A percentile compares a stretch with the other conserved stretches of the same genome.
phyloP scores from a whole-genome alignment of 2,329 filamentous ascomycete species.

The Botrytis elliptica region DNA sequence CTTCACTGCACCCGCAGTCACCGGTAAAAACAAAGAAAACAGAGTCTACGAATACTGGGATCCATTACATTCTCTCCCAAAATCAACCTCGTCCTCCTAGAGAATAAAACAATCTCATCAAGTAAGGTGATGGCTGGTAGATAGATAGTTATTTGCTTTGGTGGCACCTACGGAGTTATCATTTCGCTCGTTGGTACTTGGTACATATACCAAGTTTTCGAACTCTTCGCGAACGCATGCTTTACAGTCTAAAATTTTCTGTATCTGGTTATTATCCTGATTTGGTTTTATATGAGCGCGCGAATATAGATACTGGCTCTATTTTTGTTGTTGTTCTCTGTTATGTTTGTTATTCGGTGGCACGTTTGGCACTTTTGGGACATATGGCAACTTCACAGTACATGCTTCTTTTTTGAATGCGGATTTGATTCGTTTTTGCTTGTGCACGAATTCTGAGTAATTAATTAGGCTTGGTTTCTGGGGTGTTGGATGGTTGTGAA shows the following conservation, averaged over 20 bases:
- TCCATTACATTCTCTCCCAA: slow-evolving; percentile 39
- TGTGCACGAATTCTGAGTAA: neutral
- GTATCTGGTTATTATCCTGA: neutral
- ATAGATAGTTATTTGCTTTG: slow-evolving; percentile 15
- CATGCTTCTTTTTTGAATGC: neutral
- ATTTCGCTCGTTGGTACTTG: neutral
- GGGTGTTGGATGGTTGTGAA: neutral
- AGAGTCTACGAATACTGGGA: slow-evolving; percentile 58
- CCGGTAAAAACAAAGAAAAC: slow-evolving; percentile 45
- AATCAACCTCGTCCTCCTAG: neutral
- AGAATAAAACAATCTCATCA: neutral
- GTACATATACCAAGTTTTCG: neutral
- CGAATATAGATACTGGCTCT: neutral
- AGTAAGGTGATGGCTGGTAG: slow-evolving; percentile 7
- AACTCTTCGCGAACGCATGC: neutral
- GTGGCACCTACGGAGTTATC: slow-evolving; percentile 4
- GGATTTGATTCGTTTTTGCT: neutral
- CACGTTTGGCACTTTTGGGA: neutral
- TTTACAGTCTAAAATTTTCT: neutral
- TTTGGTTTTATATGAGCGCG: neutral
- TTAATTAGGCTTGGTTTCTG: neutral
- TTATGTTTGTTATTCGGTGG: neutral
- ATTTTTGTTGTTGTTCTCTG: neutral
- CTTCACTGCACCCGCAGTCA: slow-evolving; percentile 56
- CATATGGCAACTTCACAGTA: slow-evolving; percentile 18